Base-by-base conservation (phyloP, 2,329 filamentous ascomycete species). In the Colletotrichum cordylinicola region DNA sequence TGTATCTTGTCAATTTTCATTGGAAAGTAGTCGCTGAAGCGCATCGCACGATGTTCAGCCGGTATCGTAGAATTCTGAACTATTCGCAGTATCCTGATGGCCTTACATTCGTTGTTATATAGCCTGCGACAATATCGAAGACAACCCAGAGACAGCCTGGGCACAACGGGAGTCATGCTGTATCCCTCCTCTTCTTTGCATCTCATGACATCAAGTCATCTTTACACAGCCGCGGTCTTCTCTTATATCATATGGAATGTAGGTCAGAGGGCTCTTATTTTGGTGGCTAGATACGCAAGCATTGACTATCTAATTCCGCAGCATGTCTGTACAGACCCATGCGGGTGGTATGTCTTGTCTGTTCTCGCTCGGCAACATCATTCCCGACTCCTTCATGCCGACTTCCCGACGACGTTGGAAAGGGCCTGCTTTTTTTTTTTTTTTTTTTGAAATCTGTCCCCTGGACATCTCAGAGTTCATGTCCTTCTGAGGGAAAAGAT, bases 1-100 rank as follows among this genome's bases (percentile, higher is more conserved):
- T 35, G 10, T 2, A 35, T 35, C 10, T 35, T 48, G n/a, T 13
- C n/a, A 0, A 0, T 0, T 10, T 21, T n/a, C n/a, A 48, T 12
- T 48, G 43, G 43, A 21, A 52, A 0, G n/a, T 21, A 13, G n/a
- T 0, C 10, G 10, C n/a, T 21, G 10, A 21, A 13, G 43, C 43
- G 2, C 21, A 21, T 21, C 6, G 10, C n/a, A 52, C 13, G 43
- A 4, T 52, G 43, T 1, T 0, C n/a, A 8, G 43, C 43, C 13
- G 12, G n/a, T 52, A 0, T 13, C 10, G 13, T 21, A 21, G n/a
- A 21, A 13, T 12, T 10, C 43, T 4, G 10, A 8, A 21, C 43
- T n/a, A 21, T 21, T 13, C 43, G n/a, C n/a, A 52, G 6, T 12
- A 21, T 52, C 6, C n/a, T 52, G 13, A 52, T 3, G 1, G n/a